Evolutionary conservation across 768 basidiomycete species (phyloP).

Genomic region (Xerocomellus amylosporus): DNA sequence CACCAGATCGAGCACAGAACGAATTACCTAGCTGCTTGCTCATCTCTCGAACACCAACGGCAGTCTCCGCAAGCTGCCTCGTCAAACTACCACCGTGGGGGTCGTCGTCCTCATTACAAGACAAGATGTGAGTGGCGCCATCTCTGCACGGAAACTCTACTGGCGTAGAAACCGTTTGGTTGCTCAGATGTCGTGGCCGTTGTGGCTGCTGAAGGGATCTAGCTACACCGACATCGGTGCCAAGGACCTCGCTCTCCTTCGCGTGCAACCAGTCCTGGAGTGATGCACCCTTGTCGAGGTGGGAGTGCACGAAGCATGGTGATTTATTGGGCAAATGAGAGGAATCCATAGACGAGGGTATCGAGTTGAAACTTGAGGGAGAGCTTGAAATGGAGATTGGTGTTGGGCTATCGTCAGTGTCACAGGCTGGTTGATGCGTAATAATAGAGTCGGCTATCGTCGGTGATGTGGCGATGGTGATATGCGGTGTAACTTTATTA

Average conservation of each 20-base stretch:
- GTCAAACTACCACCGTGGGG: constrained; percentile 79
- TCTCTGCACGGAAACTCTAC: constrained; percentile 20
- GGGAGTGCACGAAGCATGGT: constrained; percentile 92
- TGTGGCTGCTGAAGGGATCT: constrained; percentile 42
- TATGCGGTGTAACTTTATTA: constrained; percentile 12
- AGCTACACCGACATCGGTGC: constrained; percentile 46
- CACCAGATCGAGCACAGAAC: constrained; percentile 1
- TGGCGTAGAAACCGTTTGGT: constrained; percentile 6
- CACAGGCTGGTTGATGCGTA: constrained; percentile 4
- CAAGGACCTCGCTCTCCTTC: constrained; percentile 26
- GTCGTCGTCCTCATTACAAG: constrained; percentile 52
- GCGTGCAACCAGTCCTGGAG: constrained; percentile 70
- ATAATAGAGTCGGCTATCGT: constrained; percentile 17
- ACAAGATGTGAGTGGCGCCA: constrained; percentile 13
- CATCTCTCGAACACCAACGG: constrained; percentile 96
- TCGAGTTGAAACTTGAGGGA: constrained; percentile 25
- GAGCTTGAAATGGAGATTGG: constrained; percentile 28
- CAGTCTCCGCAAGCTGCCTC: constrained; percentile 92
- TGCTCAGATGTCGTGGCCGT: constrained; percentile 7
- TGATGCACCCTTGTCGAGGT: constrained; percentile 79
- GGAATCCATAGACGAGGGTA: constrained; percentile 28
- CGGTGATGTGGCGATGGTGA: constrained; percentile 15
- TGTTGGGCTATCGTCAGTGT: constrained; percentile 5
- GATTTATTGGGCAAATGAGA: constrained; percentile 41
- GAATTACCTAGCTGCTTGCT: constrained; percentile 91